Conservation (phyloP, 2,329 filamentous ascomycete genomes). For the Nothopassalora personata region DNA sequence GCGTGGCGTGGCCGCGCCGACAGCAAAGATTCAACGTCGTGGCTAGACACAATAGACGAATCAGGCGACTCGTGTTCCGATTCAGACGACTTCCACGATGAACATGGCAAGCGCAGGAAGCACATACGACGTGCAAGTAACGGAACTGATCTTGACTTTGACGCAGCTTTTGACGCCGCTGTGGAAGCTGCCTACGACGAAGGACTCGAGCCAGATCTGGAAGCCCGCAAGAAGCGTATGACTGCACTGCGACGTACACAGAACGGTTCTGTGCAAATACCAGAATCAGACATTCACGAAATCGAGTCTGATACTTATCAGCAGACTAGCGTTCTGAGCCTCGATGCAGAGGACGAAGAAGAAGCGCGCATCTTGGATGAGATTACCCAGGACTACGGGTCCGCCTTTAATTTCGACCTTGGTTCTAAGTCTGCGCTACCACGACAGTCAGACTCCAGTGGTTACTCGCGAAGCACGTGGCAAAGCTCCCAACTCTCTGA, state of each 20-base stretch:
- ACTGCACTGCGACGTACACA: slow-evolving; percentile 16
- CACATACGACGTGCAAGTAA: slow-evolving; percentile 64
- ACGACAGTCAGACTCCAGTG: slow-evolving; percentile 76
- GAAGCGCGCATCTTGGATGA: slow-evolving; percentile 64
- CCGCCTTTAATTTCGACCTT: slow-evolving; percentile 68
- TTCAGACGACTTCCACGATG: slow-evolving; percentile 63
- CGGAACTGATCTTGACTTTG: slow-evolving; percentile 81
- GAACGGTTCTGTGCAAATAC: slow-evolving; percentile 21
- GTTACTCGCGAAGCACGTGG: slow-evolving; percentile 71
- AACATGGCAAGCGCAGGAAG: slow-evolving; percentile 61
- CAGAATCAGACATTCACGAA: slow-evolving; percentile 23
- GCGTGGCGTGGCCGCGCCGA: slow-evolving; percentile 10
- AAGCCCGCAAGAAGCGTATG: slow-evolving; percentile 37
- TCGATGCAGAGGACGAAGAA: slow-evolving; percentile 38
- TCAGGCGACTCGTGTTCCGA: slow-evolving; percentile 74
- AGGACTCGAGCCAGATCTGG: slow-evolving; percentile 68
- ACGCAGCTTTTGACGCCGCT: slow-evolving; percentile 87
- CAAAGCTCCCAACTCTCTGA: slow-evolving; percentile 60
- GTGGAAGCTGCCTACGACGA: slow-evolving; percentile 96
- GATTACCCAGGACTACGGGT: slow-evolving; percentile 76
- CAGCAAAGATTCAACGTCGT: slow-evolving; percentile 29
- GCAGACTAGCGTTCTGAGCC: slow-evolving; percentile 3
- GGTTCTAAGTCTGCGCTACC: slow-evolving; percentile 64
- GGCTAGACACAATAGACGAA: slow-evolving; percentile 62
- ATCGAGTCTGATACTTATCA: slow-evolving; percentile 16